Percentiles rank a stretch among this genome's conserved stretches.
phyloP scores from a whole-genome alignment of 2,329 filamentous ascomycete genomes.

The Cladosporium austrohemisphaericum region DNA sequence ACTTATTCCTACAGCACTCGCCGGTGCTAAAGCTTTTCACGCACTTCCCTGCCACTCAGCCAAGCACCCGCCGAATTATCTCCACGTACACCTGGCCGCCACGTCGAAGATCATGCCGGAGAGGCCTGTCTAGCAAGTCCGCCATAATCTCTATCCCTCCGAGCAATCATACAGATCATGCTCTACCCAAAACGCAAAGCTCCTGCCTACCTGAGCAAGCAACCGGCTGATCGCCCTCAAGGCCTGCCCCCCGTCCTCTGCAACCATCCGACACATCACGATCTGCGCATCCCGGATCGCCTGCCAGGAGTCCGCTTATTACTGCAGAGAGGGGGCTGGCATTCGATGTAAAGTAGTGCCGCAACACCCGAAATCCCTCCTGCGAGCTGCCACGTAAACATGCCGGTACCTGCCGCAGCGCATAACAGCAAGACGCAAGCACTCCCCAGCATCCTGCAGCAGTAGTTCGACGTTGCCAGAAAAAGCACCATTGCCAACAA shows the following conservation, averaged over 20 bases:
- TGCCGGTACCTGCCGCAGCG: constrained; percentile 4
- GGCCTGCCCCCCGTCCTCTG: constrained; percentile 4
- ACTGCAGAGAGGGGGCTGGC: neutral
- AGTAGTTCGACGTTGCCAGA: no score
- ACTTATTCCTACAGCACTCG: neutral
- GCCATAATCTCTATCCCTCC: constrained; percentile 11
- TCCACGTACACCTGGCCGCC: neutral
- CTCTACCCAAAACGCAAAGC: neutral
- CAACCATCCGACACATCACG: constrained; percentile 1
- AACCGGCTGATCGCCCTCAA: constrained; percentile 5
- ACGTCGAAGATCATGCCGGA: constrained; percentile 6
- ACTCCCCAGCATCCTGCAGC: constrained; percentile 1
- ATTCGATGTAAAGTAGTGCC: neutral
- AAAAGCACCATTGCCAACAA: neutral
- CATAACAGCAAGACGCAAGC: neutral
- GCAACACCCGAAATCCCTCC: constrained; percentile 5
- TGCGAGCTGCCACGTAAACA: neutral
- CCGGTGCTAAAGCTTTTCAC: neutral
- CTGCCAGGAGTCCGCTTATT: neutral
- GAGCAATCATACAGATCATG: constrained; percentile 13
- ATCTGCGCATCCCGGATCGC: constrained; percentile 6
- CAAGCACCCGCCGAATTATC: constrained; percentile 7
- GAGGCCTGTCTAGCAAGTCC: constrained; percentile 7
- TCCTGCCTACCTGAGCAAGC: constrained; percentile 7
- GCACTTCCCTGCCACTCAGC: constrained; percentile 3